Conservation (phyloP, 1,284 basidiomycete species). For the Pterulicium gracile region DNA sequence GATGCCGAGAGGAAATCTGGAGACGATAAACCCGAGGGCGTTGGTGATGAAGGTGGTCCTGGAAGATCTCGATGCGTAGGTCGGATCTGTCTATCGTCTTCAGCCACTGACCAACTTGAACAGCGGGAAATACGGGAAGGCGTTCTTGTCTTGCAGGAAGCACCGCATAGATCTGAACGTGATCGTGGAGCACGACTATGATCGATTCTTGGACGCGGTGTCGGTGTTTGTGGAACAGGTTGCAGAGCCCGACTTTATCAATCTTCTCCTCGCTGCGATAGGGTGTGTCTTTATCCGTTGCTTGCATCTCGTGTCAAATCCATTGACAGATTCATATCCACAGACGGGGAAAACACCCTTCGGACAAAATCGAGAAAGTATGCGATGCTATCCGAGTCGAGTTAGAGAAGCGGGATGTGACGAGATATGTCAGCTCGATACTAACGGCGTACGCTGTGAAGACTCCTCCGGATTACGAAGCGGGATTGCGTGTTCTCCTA, state of each 20-base stretch:
- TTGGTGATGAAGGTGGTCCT: constrained; percentile 80
- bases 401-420: constrained; percentile 63
- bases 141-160: constrained; percentile 85
- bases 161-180: constrained; percentile 90
- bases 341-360: constrained; percentile 47
- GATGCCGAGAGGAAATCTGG: constrained; percentile 96
- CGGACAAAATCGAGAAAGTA: constrained; percentile 54
- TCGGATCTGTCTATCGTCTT: constrained; percentile 10
- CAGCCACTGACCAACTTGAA: constrained; percentile 5
- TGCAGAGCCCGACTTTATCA: constrained; percentile 84
- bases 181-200: constrained; percentile 71
- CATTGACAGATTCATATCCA: constrained; percentile 1
- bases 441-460: constrained; percentile 92
- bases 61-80: constrained; percentile 65
- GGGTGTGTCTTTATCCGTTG: constrained; percentile 40
- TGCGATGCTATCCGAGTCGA: constrained; percentile 74
- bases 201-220: constrained; percentile 57
- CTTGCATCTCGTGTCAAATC: background rate
- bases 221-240: constrained; percentile 76
- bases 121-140: constrained; percentile 70
- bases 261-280: constrained; percentile 82
- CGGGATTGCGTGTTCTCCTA: constrained; percentile 71
- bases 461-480: constrained; percentile 85
- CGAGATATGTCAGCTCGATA: constrained; percentile 83
- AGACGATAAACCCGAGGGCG: constrained; percentile 90